These are phyloP conservation scores for Tolypocladium capitatum DNA, from an alignment of 2,329 filamentous ascomycete species.

Conservation along the genomic window DNA sequence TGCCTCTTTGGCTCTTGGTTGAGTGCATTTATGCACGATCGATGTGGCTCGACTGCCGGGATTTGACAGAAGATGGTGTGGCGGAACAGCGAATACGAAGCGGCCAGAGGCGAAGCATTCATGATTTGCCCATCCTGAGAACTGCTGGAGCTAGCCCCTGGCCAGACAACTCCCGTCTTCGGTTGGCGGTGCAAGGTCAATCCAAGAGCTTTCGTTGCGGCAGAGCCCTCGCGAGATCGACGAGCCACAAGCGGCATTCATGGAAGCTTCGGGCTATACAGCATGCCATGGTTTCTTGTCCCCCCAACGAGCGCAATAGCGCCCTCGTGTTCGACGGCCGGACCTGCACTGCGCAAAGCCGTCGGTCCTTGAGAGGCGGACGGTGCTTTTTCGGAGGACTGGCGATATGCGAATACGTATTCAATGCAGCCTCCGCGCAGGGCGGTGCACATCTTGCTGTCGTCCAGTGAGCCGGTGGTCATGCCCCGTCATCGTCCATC, in stretches of 20 bases:
- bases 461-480: background rate
- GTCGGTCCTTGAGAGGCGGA: background rate
- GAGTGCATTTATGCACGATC: background rate
- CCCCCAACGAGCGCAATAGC: background rate
- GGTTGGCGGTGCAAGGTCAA: background rate
- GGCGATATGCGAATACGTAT: background rate
- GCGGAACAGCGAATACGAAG: constrained; percentile 17
- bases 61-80: constrained; percentile 13
- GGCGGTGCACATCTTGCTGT: background rate
- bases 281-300: background rate
- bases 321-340: background rate
- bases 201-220: background rate
- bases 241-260: background rate
- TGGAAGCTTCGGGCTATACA: background rate
- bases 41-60: constrained; percentile 4
- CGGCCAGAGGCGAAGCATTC: constrained; percentile 1
- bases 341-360: background rate
- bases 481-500: background rate
- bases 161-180: background rate
- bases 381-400: background rate
- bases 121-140: background rate
- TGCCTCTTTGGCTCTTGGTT: background rate
- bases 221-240: background rate
- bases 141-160: constrained; percentile 1
- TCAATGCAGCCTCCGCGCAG: background rate